Percentiles rank a stretch among this genome's conserved stretches.
Conservation (phyloP, 1,284 basidiomycete genomes). For the Irpex rosettiformis region DNA sequence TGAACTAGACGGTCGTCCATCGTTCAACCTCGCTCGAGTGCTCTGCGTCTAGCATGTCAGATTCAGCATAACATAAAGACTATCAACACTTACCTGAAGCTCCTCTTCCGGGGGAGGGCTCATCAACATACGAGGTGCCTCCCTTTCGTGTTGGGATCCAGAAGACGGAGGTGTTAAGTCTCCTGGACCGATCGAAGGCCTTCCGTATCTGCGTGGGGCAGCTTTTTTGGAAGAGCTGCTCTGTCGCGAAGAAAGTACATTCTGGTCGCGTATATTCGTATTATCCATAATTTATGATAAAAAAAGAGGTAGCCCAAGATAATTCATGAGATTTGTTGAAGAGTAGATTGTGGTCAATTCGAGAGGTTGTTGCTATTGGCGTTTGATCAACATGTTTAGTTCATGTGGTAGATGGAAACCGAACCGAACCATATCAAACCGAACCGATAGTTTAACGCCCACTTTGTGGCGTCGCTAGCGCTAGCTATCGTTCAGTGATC, state of each 20-base stretch:
- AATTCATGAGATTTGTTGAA: not conserved
- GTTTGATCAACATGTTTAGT: not conserved
- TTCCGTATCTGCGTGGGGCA: not conserved
- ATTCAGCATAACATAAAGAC: constrained; percentile 17
- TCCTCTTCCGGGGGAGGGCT: constrained; percentile 45
- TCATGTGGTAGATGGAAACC: not conserved
- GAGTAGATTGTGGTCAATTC: constrained; percentile 1
- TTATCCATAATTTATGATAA: not conserved
- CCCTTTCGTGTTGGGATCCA: constrained; percentile 20
- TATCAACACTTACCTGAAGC: constrained; percentile 21
- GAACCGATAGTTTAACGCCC: not conserved
- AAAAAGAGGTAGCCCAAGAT: not conserved
- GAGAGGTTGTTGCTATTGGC: not conserved
- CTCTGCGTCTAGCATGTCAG: constrained; percentile 11
- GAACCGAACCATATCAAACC: not conserved
- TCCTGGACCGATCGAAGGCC: constrained; percentile 16
- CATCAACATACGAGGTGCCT: constrained; percentile 34
- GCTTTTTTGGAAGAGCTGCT: not conserved
- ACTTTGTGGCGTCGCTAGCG: not conserved
- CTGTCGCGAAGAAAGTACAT: not conserved
- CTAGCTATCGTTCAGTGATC: too few relatives aligned
- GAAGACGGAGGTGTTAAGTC: constrained; percentile 29
- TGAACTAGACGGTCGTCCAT: constrained; percentile 10
- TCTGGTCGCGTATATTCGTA: not conserved
- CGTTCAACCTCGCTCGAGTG: constrained; percentile 18